Evolutionary conservation across 768 basidiomycete genomes (phyloP), one percentile per base, ranked within the genome.

Genomic region (Amanita jacksonii): DNA sequence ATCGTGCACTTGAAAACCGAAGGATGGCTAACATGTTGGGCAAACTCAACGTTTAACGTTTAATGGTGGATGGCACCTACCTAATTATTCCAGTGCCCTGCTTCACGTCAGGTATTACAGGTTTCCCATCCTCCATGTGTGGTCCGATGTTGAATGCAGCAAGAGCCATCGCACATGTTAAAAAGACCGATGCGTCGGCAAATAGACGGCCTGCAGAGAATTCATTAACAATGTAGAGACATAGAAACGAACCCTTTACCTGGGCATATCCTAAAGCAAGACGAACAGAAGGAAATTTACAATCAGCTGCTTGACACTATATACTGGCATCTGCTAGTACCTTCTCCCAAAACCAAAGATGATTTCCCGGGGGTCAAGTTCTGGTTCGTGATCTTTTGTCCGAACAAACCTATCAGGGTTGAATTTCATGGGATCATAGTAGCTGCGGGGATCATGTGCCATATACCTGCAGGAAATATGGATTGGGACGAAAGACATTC

Each of bases 301-400:
- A n/a, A n/a, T n/a, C n/a, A n/a, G n/a, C n/a, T n/a, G n/a, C n/a
- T 46, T 16, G 8, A 34, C 20, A 40, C 5, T 42, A 15, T 32
- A 33, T n/a, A 24, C 30, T 19, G n/a, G 13, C 36, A 18, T 36
- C 22, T 13, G 35, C 15, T 33, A 49, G 38, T 31, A 57, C 65
- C 77, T 67, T 53, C 77, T 57, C 23, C 74, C 76, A 41, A 76
- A 79, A 3, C 77, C 77, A 74, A 70, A n/a, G n/a, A n/a, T n/a
- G n/a, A n/a, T n/a, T n/a, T n/a, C n/a, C n/a, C n/a, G n/a, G n/a
- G n/a, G n/a, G 41, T 75, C 73, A 15, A 41, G 50, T 47, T 73
- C 67, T 5, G 66, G 61, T 23, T 59, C 51, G n/a, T 62, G 53
- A 6, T 60, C 60, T 22, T 54, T 62, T 4, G 25, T 65, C 52